Percentiles rank a stretch among this genome's conserved stretches.
These are phyloP conservation scores for Fonsecaea nubica DNA, from an alignment of 2,329 filamentous ascomycete genomes.

Conservation along the genomic window DNA sequence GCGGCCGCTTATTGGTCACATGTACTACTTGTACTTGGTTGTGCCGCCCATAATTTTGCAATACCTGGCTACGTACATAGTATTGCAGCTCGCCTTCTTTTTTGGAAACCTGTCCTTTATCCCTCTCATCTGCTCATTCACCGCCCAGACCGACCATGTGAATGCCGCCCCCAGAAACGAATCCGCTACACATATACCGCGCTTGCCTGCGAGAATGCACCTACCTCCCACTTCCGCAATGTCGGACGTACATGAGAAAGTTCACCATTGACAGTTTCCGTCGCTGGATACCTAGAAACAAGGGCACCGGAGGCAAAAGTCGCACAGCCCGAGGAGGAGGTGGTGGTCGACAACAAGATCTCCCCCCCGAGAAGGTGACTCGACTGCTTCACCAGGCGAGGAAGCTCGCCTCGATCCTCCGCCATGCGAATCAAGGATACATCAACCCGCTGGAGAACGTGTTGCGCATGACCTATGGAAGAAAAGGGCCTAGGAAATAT, in stretches of 20 bases:
- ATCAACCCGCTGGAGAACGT: constrained; percentile 58
- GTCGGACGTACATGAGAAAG: constrained; percentile 57
- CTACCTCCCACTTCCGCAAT: constrained; percentile 65
- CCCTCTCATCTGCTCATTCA: not conserved
- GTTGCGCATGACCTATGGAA: constrained; percentile 63
- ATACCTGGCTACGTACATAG: no score
- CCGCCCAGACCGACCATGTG: constrained; percentile 4
- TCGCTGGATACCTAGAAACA: constrained; percentile 40
- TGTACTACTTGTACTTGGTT: no score
- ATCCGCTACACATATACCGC: constrained; percentile 58
- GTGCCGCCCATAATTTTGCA: no score
- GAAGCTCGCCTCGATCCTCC: constrained; percentile 54
- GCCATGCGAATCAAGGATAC: constrained; percentile 64
- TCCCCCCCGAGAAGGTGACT: constrained; percentile 33
- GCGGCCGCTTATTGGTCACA: not conserved
- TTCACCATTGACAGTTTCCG: constrained; percentile 59
- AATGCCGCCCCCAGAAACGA: constrained; percentile 28
- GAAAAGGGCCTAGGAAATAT: constrained; percentile 60
- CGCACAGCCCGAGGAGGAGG: constrained; percentile 28
- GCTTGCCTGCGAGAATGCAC: constrained; percentile 64
- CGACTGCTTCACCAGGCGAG: constrained; percentile 38
- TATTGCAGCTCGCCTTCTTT: not conserved
- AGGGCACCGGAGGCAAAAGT: constrained; percentile 33
- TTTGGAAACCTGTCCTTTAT: no score
- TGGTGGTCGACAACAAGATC: constrained; percentile 19